Base-by-base conservation (phyloP, 169 alveolate genomes). In the Plasmodium cynomolgi region DNA sequence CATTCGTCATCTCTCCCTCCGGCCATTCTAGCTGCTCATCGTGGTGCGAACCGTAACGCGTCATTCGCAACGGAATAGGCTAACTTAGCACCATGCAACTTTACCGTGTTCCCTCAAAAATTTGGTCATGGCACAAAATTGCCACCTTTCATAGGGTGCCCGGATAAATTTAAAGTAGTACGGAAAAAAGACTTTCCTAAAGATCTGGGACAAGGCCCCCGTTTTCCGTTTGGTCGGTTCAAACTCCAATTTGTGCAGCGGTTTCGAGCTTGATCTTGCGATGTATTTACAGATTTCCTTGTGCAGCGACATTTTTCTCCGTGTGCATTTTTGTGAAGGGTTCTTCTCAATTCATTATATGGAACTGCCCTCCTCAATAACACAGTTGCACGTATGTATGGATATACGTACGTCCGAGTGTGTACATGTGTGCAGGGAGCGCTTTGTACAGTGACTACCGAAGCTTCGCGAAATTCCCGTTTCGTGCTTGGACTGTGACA, bases 91-190 rank as follows among this genome's bases (percentile, higher is more conserved):
- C 82, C 56, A 9, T 47, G 74, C 13, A 1, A 44, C 47, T 71
- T 72, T 92, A 97, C 98, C 98, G 39, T 97, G 98, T 56, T 96
- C 97, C 73, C 98, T 95, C 58, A 97, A 96, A 88, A 95, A 97
- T 79, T 97, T 95, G 29, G 98, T 96, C 31, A 96, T 96, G 68
- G 96, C 96, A 58, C 98, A 98, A 23, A 91, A 97, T 81, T 96
- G 97, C 98, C 98, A 97, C 44, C 98, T 91, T 62, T 97, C 98
- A 71, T 92, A 93, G 11, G 98, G 98, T 20, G 97, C 98, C 44
- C 97, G 75, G 73, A 97, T 83, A 86, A 91, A 95, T 44, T 96
- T 95, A 92, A 95, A 97, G 92, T 96, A 97, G 92, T 96, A 93
- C n/a, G 98, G 98, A 23, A 96, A 96, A 47, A 97, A 54, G 29